Percentiles rank a stretch among this genome's conserved stretches.
Conservation (phyloP, 768 basidiomycete species). For the Leccinellum albellum region DNA sequence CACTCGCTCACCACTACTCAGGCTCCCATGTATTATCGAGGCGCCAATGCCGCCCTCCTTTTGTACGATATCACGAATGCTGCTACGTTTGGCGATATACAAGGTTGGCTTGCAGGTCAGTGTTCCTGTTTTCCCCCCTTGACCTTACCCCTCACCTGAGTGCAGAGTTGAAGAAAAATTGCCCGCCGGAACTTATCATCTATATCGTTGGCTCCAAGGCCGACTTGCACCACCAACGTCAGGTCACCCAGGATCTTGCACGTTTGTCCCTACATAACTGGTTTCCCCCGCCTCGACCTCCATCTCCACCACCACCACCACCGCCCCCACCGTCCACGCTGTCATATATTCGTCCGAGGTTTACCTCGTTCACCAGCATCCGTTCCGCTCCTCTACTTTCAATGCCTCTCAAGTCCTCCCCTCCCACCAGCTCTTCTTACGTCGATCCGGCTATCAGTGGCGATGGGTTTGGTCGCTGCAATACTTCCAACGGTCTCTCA, state of each 20-base stretch:
- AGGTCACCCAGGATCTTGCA: constrained; percentile 78
- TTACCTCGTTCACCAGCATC: constrained; percentile 42
- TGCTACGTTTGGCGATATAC: constrained; percentile 84
- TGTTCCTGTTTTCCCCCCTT: constrained; percentile 1
- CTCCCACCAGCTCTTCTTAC: constrained; percentile 59
- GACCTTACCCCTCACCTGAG: constrained; percentile 3
- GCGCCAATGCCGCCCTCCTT: constrained; percentile 89
- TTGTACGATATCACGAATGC: constrained; percentile 94
- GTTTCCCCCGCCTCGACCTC: constrained; percentile 78
- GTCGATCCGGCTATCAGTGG: constrained; percentile 56
- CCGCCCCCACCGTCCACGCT: constrained; percentile 42
- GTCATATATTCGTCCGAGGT: constrained; percentile 35
- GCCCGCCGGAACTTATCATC: constrained; percentile 82
- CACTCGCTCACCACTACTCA: constrained; percentile 29
- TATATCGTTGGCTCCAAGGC: constrained; percentile 95
- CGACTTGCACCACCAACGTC: constrained; percentile 66
- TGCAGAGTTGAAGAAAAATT: constrained; percentile 86
- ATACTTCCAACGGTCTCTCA: constrained; percentile 44
- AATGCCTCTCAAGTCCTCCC: constrained; percentile 40
- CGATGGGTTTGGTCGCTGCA: constrained; percentile 51
- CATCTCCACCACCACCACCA: constrained; percentile 62
- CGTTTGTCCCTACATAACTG: constrained; percentile 81
- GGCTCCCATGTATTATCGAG: constrained; percentile 97
- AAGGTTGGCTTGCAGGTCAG: constrained; percentile 86
- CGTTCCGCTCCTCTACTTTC: constrained; percentile 58